A percentile compares a stretch with the other conserved stretches of the same genome.
phyloP scores from a whole-genome alignment of 1,284 basidiomycete genomes.

The Coniferiporia weirii region DNA sequence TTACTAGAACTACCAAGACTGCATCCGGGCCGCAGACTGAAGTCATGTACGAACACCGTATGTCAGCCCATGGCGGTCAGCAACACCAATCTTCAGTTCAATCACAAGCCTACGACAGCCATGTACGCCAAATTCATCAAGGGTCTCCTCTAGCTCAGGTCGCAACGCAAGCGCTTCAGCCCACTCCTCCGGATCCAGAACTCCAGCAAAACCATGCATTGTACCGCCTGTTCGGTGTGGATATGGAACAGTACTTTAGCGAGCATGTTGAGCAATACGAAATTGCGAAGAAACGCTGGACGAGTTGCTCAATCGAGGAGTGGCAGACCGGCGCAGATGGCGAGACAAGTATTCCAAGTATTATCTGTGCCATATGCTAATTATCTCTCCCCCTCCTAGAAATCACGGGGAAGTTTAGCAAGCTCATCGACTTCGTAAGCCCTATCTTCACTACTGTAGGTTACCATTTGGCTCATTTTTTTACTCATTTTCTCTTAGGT shows the following conservation, averaged over 20 bases:
- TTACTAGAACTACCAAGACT: too few relatives aligned
- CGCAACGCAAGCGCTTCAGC: neutral
- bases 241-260: conserved; percentile 17
- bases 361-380: neutral
- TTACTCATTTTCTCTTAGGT: conserved; percentile 10
- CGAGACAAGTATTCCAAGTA: neutral
- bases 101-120: neutral
- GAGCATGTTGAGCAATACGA: conserved; percentile 19
- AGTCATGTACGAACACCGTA: neutral
- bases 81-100: neutral
- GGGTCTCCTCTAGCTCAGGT: neutral
- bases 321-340: conserved; percentile 20
- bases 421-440: conserved; percentile 19
- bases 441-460: too few relatives aligned
- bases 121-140: neutral
- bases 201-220: conserved; percentile 10
- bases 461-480: neutral
- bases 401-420: conserved; percentile 14
- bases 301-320: conserved; percentile 19
- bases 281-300: conserved; percentile 19
- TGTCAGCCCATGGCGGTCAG: neutral
- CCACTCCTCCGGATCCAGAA: neutral
- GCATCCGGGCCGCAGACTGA: too few relatives aligned
- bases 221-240: conserved; percentile 14
- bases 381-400: conserved; percentile 11